phyloP scores from a whole-genome alignment of 345 rosid genomes.

The Eucalyptus curtisii region DNA sequence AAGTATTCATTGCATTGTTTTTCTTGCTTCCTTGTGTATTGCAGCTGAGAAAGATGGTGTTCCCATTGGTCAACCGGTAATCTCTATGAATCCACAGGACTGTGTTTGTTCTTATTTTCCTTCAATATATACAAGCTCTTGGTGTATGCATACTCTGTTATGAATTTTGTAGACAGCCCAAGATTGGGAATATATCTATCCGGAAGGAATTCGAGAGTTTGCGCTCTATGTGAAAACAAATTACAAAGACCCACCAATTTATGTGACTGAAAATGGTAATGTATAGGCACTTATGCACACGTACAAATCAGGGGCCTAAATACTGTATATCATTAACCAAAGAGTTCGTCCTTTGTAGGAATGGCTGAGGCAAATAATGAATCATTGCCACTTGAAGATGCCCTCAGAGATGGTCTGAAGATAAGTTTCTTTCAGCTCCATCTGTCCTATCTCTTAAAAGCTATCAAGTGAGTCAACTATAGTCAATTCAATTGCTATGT shows the following conservation, averaged over 20 bases:
- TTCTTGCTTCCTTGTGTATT: background rate
- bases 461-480: background rate
- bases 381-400: background rate
- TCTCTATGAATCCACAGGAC: background rate
- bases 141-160: background rate
- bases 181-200: slow-evolving; percentile 27
- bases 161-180: slow-evolving; percentile 16
- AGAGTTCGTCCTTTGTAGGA: background rate
- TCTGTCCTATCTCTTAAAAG: background rate
- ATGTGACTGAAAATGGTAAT: slow-evolving; percentile 46
- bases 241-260: slow-evolving; percentile 26
- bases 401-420: background rate
- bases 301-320: background rate
- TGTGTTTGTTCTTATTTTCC: background rate
- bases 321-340: background rate
- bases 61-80: slow-evolving; percentile 6
- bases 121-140: background rate
- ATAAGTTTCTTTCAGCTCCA: background rate
- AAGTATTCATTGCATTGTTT: background rate
- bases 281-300: background rate
- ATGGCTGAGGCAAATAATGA: background rate
- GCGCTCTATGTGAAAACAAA: slow-evolving; percentile 17
- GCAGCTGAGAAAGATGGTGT: background rate
- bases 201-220: slow-evolving; percentile 29
- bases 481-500: background rate